Percentiles rank a stretch among this genome's conserved stretches.
These are phyloP conservation scores for Eutrema yunnanense DNA, from an alignment of 345 rosid species.

Conservation along the genomic window DNA sequence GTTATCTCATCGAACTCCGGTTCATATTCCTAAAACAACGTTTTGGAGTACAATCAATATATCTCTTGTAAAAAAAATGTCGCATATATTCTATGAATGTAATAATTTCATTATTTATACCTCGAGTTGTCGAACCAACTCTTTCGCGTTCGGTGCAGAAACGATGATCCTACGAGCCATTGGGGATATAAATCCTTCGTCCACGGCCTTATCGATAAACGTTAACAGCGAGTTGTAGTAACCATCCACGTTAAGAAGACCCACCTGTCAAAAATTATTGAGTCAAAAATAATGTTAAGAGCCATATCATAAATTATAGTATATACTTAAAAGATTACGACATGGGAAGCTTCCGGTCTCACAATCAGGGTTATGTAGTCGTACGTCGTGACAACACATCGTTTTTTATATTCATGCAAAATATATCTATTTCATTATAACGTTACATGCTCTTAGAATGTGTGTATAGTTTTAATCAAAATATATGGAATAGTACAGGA, in stretches of 20 bases:
- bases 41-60: neutral
- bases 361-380: constrained; percentile 32
- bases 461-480: neutral
- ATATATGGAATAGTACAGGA: neutral
- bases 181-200: constrained; percentile 89
- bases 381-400: constrained; percentile 30
- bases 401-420: constrained; percentile 7
- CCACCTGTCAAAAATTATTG: constrained; percentile 51
- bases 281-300: neutral
- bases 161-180: constrained; percentile 78
- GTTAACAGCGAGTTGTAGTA: constrained; percentile 78
- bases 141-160: constrained; percentile 79
- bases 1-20: constrained; percentile 74
- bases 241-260: constrained; percentile 91
- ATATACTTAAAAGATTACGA: constrained; percentile 15
- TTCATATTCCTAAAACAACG: constrained; percentile 51
- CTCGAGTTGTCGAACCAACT: constrained; percentile 82
- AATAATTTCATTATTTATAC: constrained; percentile 23
- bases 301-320: neutral
- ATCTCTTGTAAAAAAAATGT: neutral
- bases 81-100: neutral
- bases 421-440: neutral
- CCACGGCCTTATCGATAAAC: constrained; percentile 87
- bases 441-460: constrained; percentile 16
- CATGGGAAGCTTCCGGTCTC: constrained; percentile 36